These are phyloP conservation scores for Omphalotus guepiniiformis DNA, from an alignment of 768 basidiomycete genomes.

Conservation along the genomic window DNA sequence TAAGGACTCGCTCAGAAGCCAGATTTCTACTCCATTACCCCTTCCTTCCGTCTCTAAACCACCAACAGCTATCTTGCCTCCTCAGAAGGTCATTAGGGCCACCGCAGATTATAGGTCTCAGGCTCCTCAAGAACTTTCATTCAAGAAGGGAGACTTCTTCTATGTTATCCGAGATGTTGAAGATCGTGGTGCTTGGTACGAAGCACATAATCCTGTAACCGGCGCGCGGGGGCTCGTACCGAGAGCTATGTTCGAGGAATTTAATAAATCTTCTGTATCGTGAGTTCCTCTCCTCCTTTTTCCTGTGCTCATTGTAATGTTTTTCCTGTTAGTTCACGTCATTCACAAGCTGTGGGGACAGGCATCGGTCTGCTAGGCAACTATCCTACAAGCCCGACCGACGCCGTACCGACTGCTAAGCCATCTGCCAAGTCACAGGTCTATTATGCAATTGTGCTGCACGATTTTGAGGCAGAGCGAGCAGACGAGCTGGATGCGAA, in stretches of 20 bases:
- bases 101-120: constrained; percentile 59
- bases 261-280: constrained; percentile 67
- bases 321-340: constrained; percentile 31
- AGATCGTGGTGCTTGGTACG: constrained; percentile 66
- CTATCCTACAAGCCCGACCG: constrained; percentile 17
- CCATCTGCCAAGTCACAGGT: constrained; percentile 50
- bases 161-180: constrained; percentile 82
- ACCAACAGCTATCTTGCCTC: constrained; percentile 66
- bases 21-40: constrained; percentile 68
- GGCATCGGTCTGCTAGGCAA: constrained; percentile 11
- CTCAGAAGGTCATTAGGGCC: constrained; percentile 95
- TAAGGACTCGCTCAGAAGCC: constrained; percentile 53
- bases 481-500: constrained; percentile 95
- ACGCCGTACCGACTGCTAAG: constrained; percentile 23
- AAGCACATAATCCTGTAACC: constrained; percentile 91
- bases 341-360: constrained; percentile 34
- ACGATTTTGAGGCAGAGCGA: constrained; percentile 94
- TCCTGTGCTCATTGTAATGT: constrained; percentile 9
- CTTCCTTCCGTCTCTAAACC: constrained; percentile 69
- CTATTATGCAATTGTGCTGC: constrained; percentile 92
- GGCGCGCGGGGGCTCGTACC: constrained; percentile 92
- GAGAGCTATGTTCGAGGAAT: constrained; percentile 83
- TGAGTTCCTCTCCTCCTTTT: constrained; percentile 33
- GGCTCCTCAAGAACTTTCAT: constrained; percentile 82
- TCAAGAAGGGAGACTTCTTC: constrained; percentile 95